Evolutionary conservation across 768 basidiomycete genomes (phyloP).

Genomic region (Tylopilus sp.): DNA sequence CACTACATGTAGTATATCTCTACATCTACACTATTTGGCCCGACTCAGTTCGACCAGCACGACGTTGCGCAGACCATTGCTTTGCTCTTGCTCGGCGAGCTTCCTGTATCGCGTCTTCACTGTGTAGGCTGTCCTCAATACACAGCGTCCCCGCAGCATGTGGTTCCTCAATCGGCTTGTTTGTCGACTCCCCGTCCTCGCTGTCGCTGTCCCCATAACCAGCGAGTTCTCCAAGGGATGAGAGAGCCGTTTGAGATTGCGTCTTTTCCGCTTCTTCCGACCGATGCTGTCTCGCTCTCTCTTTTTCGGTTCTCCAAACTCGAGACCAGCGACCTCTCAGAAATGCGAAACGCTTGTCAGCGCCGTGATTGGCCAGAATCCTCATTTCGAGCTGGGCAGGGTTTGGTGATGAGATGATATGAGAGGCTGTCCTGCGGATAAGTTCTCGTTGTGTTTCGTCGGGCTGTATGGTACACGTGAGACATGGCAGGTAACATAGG

Average conservation of each 20-base stretch:
- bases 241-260: neutral
- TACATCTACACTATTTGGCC: too few species aligned
- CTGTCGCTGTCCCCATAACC: constrained; percentile 60
- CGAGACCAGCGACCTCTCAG: constrained; percentile 71
- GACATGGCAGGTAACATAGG: neutral
- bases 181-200: constrained; percentile 32
- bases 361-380: constrained; percentile 82
- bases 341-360: constrained; percentile 77
- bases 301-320: constrained; percentile 59
- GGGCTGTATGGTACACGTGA: constrained; percentile 40
- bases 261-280: constrained; percentile 25
- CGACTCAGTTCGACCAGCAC: constrained; percentile 21
- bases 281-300: constrained; percentile 34
- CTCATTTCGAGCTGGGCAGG: constrained; percentile 82
- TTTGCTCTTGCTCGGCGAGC: constrained; percentile 54
- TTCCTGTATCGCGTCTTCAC: constrained; percentile 32
- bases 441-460: constrained; percentile 56
- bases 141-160: neutral
- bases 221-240: constrained; percentile 49
- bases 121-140: neutral
- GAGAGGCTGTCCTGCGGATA: constrained; percentile 72
- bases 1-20: too few species aligned
- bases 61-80: constrained; percentile 55
- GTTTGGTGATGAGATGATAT: constrained; percentile 69
- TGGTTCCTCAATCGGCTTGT: constrained; percentile 12